Evolutionary conservation across 768 basidiomycete species (phyloP), one percentile per base, ranked within the genome.

Genomic region (Leccinum incarnatum): DNA sequence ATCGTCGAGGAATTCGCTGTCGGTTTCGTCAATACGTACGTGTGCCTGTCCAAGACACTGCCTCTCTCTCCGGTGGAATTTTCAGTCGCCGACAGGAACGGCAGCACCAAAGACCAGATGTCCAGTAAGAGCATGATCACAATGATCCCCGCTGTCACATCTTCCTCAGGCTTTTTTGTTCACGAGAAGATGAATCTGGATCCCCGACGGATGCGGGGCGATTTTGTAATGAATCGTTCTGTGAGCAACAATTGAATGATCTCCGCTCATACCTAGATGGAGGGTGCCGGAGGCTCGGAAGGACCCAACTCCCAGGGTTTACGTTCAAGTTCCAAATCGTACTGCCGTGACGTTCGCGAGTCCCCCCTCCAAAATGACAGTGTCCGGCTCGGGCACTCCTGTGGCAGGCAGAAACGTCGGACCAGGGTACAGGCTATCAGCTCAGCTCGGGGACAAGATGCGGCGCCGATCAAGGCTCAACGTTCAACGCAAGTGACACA

Each of bases 1-100:
- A 42, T n/a, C 40, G 36, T 42, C 23, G 23, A 42, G 17, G 40
- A 19, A 19, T n/a, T 19, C 40, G 32, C 17, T 15, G 42, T 53
- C 37, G 2, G 10, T 23, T 23, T 58, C 30, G 25, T 21, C 46
- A 30, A 36, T 21, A 25, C 45, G 30, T 30, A 29, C 10, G 29
- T 25, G 50, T 45, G 37, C 49, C 49, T 55, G 53, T 34, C 29
- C 17, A 51, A n/a, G 17, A 30, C 32, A 47, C 23, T 42, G 54
- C 56, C 14, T 47, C 54, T 50, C 34, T 32, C 40, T 4, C 30
- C 56, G 58, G 59, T 45, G 27, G 48, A 48, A 49, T 54, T 25
- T 47, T 49, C 55, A 57, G 46, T 63, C 42, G 7, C 62, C 64
- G 59, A 8, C 40, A 58, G 58, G 55, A 53, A 62, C 54, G 34